A percentile compares a stretch with the other conserved stretches of the same genome.
phyloP scores from a whole-genome alignment of 345 rosid species.

The Hypericum perforatum region DNA sequence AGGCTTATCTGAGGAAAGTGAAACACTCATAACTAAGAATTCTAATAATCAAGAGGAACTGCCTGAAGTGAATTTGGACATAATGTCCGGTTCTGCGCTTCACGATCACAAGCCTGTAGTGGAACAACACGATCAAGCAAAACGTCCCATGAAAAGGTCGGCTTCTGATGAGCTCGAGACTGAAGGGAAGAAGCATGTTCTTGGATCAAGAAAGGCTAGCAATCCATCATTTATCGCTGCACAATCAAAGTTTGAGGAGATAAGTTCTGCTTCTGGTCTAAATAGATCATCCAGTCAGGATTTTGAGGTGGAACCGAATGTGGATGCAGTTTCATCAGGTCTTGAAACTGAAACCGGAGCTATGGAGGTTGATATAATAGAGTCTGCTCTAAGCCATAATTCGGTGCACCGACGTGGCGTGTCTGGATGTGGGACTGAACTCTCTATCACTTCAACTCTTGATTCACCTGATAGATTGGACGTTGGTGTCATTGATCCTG shows the following conservation, averaged over 20 bases:
- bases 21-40: not conserved
- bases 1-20: not conserved
- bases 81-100: constrained; percentile 19
- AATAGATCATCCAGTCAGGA: constrained; percentile 33
- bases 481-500: constrained; percentile 31
- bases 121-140: constrained; percentile 38
- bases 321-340: constrained; percentile 23
- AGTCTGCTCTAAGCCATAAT: constrained; percentile 18
- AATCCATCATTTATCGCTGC: constrained; percentile 62
- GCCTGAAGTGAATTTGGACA: constrained; percentile 23
- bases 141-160: constrained; percentile 41
- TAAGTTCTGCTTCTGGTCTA: constrained; percentile 37
- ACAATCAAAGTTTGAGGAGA: constrained; percentile 72
- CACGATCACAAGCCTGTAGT: constrained; percentile 30
- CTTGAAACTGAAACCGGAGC: constrained; percentile 15
- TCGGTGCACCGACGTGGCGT: constrained; percentile 34
- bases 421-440: constrained; percentile 89
- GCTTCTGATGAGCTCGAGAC: constrained; percentile 42
- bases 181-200: constrained; percentile 30
- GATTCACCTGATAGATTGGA: constrained; percentile 74
- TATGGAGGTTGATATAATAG: constrained; percentile 25
- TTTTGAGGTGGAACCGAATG: constrained; percentile 27
- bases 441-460: constrained; percentile 79
- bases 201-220: constrained; percentile 44
- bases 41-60: constrained; percentile 14